Conservation (phyloP, 768 basidiomycete species). For the Ramaria rubella region DNA sequence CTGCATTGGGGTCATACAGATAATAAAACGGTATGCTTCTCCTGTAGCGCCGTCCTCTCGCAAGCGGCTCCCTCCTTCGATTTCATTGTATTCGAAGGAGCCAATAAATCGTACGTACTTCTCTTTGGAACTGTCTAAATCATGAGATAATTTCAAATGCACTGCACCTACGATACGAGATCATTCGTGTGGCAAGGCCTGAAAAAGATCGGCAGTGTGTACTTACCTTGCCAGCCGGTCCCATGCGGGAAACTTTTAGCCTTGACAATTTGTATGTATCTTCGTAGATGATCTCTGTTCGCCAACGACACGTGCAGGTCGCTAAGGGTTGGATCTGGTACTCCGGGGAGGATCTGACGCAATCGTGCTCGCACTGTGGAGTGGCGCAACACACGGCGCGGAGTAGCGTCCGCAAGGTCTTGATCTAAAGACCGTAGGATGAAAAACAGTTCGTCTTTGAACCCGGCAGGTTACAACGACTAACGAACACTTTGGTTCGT, state of each 20-base stretch:
- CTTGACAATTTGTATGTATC: background rate
- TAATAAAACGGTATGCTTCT: background rate
- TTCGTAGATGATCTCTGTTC: background rate
- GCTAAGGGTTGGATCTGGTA: background rate
- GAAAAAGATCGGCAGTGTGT: background rate
- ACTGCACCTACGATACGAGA: background rate
- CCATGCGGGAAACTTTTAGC: background rate
- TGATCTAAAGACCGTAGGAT: background rate
- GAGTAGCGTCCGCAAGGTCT: background rate
- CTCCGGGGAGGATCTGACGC: background rate
- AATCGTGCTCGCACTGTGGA: background rate
- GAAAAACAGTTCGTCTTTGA: background rate
- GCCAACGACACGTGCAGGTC: background rate
- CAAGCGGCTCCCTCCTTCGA: background rate
- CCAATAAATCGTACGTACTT: background rate
- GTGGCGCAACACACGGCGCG: background rate
- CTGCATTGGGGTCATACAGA: background rate
- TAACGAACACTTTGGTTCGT: no score
- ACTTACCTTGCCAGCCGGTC: background rate
- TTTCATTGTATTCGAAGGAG: background rate
- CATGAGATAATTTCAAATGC: background rate
- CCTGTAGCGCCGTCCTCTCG: background rate
- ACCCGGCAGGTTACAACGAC: background rate
- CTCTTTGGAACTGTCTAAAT: background rate
- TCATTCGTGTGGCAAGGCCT: background rate